A percentile compares a stretch with the other conserved stretches of the same genome.
phyloP scores from a whole-genome alignment of 2,329 filamentous ascomycete species.

The Didymella pinodella region DNA sequence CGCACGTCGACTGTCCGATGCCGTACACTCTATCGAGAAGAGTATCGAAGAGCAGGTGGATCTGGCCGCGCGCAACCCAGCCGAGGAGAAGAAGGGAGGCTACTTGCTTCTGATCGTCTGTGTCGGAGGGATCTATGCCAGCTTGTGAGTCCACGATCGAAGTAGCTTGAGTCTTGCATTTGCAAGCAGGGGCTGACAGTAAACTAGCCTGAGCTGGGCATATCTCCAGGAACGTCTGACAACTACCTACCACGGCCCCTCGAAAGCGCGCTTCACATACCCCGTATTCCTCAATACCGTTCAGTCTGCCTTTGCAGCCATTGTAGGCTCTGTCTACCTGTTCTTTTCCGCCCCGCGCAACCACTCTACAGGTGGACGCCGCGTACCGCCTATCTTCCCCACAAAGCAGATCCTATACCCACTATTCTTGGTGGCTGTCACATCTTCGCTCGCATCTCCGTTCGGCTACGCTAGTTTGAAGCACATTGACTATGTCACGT shows the following conservation, averaged over 20 bases:
- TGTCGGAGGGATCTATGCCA: slow-evolving; percentile 94
- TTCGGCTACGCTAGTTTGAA: slow-evolving; percentile 93
- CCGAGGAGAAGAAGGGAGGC: slow-evolving; percentile 60
- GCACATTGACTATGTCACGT: slow-evolving; percentile 98
- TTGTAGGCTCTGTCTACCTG: slow-evolving; percentile 84
- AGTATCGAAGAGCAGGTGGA: slow-evolving; percentile 44
- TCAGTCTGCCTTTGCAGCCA: slow-evolving; percentile 86
- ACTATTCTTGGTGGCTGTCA: slow-evolving; percentile 84
- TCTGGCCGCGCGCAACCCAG: slow-evolving; percentile 42
- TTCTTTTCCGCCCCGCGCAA: slow-evolving; percentile 66
- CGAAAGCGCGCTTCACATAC: slow-evolving; percentile 78
- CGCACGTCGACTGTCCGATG: slow-evolving; percentile 34
- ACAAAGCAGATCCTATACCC: slow-evolving; percentile 76
- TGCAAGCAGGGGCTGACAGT: slow-evolving; percentile 13
- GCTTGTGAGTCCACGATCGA: slow-evolving; percentile 70
- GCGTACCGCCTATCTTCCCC: slow-evolving; percentile 73
- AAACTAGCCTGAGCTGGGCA: slow-evolving; percentile 83
- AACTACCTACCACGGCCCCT: slow-evolving; percentile 81
- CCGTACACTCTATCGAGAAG: slow-evolving; percentile 41
- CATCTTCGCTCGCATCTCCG: slow-evolving; percentile 87
- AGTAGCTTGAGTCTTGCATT: background rate
- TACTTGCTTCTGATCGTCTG: slow-evolving; percentile 81
- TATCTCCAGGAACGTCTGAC: slow-evolving; percentile 97
- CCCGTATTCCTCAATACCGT: slow-evolving; percentile 96
- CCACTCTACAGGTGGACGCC: slow-evolving; percentile 39